phyloP scores from a whole-genome alignment of 805 yeast species.

The Zygosaccharomyces bailii region DNA sequence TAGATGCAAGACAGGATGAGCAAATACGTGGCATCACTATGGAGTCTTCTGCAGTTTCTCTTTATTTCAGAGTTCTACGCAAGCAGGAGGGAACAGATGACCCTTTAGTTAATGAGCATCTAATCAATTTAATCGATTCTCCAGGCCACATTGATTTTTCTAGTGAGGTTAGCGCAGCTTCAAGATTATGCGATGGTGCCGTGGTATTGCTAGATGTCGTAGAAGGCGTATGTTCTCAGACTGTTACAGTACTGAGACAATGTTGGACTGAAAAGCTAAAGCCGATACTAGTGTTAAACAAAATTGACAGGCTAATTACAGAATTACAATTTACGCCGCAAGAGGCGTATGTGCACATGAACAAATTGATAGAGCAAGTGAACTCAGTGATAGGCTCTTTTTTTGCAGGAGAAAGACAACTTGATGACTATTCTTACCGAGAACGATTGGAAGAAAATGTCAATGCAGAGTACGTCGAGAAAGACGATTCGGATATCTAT shows the following conservation, averaged over 20 bases:
- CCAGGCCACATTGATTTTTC: conserved; percentile 99
- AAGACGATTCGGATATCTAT: conserved; percentile 76
- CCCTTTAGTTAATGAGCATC: conserved; percentile 63
- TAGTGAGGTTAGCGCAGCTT: conserved; percentile 93
- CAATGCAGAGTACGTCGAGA: conserved; percentile 59
- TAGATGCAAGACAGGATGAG: conserved; percentile 94
- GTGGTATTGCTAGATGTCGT: conserved; percentile 93
- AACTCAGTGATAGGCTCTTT: conserved; percentile 93
- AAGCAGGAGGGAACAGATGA: conserved; percentile 42
- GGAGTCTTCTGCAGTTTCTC: conserved; percentile 93
- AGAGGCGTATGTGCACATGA: conserved; percentile 81
- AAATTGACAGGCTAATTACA: conserved; percentile 78
- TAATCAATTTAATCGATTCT: conserved; percentile 90
- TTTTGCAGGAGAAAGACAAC: conserved; percentile 88
- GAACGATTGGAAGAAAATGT: conserved; percentile 52
- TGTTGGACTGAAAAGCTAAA: conserved; percentile 91
- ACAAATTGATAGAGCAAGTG: conserved; percentile 82
- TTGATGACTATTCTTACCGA: conserved; percentile 75
- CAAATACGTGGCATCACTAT: conserved; percentile 95
- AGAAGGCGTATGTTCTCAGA: conserved; percentile 97
- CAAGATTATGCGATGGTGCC: conserved; percentile 95
- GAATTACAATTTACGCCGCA: conserved; percentile 78
- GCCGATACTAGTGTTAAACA: conserved; percentile 85
- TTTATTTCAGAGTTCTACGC: conserved; percentile 74
- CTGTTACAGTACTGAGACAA: conserved; percentile 90